phyloP scores from a whole-genome alignment of 495 filamentous ascomycete species.

The Chaetomium tenue region DNA sequence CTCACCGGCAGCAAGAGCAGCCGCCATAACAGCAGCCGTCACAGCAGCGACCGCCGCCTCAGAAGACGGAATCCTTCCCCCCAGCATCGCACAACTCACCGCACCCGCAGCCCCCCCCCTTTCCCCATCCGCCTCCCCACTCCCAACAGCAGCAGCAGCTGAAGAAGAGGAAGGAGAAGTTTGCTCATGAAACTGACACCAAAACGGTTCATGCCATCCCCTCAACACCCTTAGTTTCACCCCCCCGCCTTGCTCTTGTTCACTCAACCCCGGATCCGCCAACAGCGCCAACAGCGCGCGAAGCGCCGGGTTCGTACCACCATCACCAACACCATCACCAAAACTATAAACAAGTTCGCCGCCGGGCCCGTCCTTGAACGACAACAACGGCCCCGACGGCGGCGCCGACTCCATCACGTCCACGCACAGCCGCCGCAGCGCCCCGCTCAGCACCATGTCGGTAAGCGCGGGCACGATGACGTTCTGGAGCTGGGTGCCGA shows the following conservation, averaged over 20 bases:
- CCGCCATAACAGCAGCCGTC: too few species aligned
- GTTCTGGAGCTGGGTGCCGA: conserved; percentile 30
- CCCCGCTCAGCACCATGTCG: conserved; percentile 36
- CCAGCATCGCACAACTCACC: not conserved
- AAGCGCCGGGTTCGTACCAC: conserved; percentile 25
- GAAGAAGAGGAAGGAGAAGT: too few species aligned
- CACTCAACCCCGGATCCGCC: conserved; percentile 35
- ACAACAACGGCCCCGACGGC: not conserved
- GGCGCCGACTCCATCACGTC: conserved; percentile 25
- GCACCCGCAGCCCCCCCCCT: not conserved
- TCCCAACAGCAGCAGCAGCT: not conserved
- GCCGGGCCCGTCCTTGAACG: too few species aligned
- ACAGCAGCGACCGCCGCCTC: too few species aligned
- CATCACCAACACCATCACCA: not conserved
- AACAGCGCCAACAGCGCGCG: conserved; percentile 34
- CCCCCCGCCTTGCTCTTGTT: not conserved
- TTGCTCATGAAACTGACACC: conserved; percentile 33
- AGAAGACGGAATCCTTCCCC: too few species aligned
- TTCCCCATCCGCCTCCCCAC: too few species aligned
- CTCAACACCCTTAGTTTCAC: conserved; percentile 30
- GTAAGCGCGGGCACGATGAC: conserved; percentile 3
- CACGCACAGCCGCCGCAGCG: conserved; percentile 30
- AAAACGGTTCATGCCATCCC: conserved; percentile 27
- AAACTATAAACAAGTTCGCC: too few species aligned
- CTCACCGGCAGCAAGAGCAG: too few species aligned